A percentile compares a stretch with the other conserved stretches of the same genome.
Conservation (phyloP, 345 rosid species). For the Schrenkiella parvula region DNA sequence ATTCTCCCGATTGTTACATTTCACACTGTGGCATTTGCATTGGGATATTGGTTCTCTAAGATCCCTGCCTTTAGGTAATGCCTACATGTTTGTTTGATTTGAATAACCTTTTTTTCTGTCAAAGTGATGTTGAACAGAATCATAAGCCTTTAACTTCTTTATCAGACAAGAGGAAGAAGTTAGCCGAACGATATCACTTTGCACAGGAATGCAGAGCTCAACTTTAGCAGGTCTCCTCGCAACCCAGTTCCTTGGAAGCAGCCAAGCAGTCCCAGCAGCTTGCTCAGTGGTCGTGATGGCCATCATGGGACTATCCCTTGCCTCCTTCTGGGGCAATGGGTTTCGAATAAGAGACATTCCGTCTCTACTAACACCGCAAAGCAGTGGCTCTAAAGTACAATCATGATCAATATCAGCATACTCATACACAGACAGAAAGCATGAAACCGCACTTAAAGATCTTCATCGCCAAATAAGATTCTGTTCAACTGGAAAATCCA, state of each 20-base stretch:
- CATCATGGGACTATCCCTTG: conserved; percentile 79
- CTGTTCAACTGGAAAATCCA: background rate
- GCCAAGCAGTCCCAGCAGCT: conserved; percentile 38
- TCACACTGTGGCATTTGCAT: conserved; percentile 55
- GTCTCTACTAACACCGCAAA: conserved; percentile 28
- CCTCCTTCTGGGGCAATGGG: conserved; percentile 78
- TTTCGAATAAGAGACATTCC: conserved; percentile 51
- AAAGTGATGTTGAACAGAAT: background rate
- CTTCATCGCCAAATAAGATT: background rate
- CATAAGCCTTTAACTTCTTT: background rate
- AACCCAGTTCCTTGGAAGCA: conserved; percentile 40
- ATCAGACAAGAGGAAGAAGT: conserved; percentile 77
- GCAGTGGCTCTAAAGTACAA: conserved; percentile 32
- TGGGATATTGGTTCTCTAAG: conserved; percentile 66
- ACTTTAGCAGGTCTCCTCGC: conserved; percentile 77
- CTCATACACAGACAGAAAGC: background rate
- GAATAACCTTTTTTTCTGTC: too few relatives aligned
- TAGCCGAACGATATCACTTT: conserved; percentile 64
- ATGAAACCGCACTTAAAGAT: background rate
- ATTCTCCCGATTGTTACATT: conserved; percentile 63
- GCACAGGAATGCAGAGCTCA: conserved; percentile 90
- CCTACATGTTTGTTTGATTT: background rate
- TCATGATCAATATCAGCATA: background rate
- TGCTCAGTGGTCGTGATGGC: conserved; percentile 83
- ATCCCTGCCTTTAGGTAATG: conserved; percentile 52